A percentile compares a stretch with the other conserved stretches of the same genome.
phyloP scores from a whole-genome alignment of 129 eudicot genomes.

The Tagetes erecta region DNA sequence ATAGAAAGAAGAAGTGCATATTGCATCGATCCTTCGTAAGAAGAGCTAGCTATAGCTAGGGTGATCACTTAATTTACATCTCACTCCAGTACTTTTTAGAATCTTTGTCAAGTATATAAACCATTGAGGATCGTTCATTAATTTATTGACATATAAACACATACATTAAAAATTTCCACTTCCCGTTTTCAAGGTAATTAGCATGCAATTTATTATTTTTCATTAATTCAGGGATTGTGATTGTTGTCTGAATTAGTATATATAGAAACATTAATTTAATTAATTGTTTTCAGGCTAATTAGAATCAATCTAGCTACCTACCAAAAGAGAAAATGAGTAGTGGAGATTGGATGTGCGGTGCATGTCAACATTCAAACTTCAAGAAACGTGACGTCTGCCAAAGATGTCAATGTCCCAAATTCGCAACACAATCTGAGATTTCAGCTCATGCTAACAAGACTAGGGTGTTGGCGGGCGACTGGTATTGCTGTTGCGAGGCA shows the following conservation, averaged over 20 bases:
- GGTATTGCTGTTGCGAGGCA: conserved; percentile 57
- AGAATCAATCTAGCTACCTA: not conserved
- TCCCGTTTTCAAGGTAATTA: conserved; percentile 23
- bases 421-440: conserved; percentile 31
- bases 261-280: not conserved
- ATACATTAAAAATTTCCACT: conserved; percentile 7
- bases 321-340: conserved; percentile 46
- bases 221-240: not conserved
- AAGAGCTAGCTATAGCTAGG: not conserved
- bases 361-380: conserved; percentile 78
- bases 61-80: conserved; percentile 2
- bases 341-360: conserved; percentile 90
- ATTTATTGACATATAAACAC: conserved; percentile 35
- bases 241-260: not conserved
- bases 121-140: conserved; percentile 33
- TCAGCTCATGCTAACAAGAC: conserved; percentile 46
- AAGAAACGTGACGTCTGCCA: conserved; percentile 54
- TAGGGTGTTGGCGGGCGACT: conserved; percentile 49
- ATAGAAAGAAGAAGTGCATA: conserved; percentile 1
- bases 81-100: conserved; percentile 31
- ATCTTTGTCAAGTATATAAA: conserved; percentile 51
- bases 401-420: conserved; percentile 47
- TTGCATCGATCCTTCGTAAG: not conserved
- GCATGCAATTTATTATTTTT: conserved; percentile 19
- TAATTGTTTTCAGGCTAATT: conserved; percentile 11